Base-by-base conservation (phyloP, 345 rosid genomes). In the Salix purpurea region DNA sequence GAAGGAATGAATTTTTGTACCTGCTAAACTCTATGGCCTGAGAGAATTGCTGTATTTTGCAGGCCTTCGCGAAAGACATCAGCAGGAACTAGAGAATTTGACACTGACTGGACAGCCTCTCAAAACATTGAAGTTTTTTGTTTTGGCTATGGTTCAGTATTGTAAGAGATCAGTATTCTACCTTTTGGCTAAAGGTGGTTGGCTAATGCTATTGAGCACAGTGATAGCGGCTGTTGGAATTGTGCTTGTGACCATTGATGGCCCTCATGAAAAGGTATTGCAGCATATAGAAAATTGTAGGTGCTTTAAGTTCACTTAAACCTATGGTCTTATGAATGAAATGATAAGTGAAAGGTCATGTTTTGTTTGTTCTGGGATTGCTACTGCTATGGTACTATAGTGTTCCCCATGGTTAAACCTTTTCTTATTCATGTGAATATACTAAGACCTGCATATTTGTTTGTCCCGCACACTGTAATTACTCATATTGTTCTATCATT, bases 181-280 rank as follows among this genome's bases (percentile, higher is more conserved):
- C 83, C 86, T 93, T 71, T 79, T 89, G 61, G 86, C 88, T 68
- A 93, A 86, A 75, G 98, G 94, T 69, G 91, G 91, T 32, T 92
- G 90, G 92, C 83, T 91, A 76, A 71, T 91, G 87, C 90, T 90
- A 66, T 34, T 86, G 72, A 86, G 88, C 67, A 68, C 85, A 76
- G 69, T 82, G 71, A 62, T 87, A 14, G 85, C 71, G 42, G 85
- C 82, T 5, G 15, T 79, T 76, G 86, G 80, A 76, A 71, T 92
- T 83, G 78, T 92, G 69, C 92, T 94, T 71, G 84, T 88, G 65
- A 88, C 94, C 30, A 74, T 91, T 67, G 99, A 94, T 74, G 97
- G 92, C 26, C 93, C 94, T 84, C 94, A 89, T 86, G 98, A 89
- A 77, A 92, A 92, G 97, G 98, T 94, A 86, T 44, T 80, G 2